These are phyloP conservation scores for Eragrostis curvula DNA, from an alignment of 176 grass and related monocot species.

Conservation along the genomic window DNA sequence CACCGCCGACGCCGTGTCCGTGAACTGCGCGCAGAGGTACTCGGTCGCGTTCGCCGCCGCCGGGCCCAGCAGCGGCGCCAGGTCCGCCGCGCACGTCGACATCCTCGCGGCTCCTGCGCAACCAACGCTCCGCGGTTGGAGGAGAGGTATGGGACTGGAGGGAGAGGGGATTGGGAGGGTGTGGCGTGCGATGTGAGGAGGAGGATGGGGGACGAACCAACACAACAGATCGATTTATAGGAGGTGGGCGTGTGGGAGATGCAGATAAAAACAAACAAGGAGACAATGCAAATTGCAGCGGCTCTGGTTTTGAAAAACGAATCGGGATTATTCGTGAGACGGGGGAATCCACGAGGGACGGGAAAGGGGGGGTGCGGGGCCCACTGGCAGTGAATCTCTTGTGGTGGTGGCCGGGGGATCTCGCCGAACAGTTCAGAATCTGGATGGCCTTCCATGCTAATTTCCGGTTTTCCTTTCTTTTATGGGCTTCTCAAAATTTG, in stretches of 20 bases:
- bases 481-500: background rate
- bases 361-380: background rate
- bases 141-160: background rate
- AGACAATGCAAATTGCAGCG: background rate
- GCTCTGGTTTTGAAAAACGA: background rate
- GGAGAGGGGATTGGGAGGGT: background rate
- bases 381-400: slow-evolving; percentile 43
- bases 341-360: background rate
- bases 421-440: slow-evolving; percentile 13
- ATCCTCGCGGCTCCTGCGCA: slow-evolving; percentile 18
- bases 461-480: background rate
- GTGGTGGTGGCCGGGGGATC: slow-evolving; percentile 15
- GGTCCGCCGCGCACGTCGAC: slow-evolving; percentile 73
- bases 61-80: slow-evolving; percentile 66
- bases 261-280: background rate
- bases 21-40: slow-evolving; percentile 65
- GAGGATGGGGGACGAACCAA: slow-evolving; percentile 18
- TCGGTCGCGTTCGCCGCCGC: slow-evolving; percentile 70
- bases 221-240: slow-evolving; percentile 38
- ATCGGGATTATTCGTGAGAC: background rate
- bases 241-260: background rate
- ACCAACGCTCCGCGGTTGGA: background rate
- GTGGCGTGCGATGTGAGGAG: slow-evolving; percentile 17
- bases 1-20: slow-evolving; percentile 72
- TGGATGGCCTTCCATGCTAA: too few relatives aligned